These are phyloP conservation scores for Talaromyces marneffei DNA, from an alignment of 2,329 filamentous ascomycete species.

Conservation along the genomic window DNA sequence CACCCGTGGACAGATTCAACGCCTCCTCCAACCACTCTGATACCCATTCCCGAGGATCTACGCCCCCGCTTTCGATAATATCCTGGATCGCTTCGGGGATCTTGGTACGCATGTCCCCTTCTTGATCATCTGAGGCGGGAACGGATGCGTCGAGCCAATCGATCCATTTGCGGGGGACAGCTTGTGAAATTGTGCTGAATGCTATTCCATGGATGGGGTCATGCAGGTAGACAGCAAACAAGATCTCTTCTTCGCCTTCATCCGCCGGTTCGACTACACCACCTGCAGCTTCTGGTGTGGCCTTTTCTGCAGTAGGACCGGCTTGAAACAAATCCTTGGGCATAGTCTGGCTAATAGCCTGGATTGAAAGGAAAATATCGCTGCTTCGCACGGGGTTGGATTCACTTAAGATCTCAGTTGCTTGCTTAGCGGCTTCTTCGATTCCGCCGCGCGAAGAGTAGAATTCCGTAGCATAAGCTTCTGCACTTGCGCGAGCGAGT, in stretches of 20 bases:
- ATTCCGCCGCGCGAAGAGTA: conserved; percentile 72
- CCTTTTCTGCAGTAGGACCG: conserved; percentile 42
- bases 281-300: conserved; percentile 20
- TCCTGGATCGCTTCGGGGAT: conserved; percentile 79
- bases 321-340: conserved; percentile 64
- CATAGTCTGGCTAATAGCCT: conserved; percentile 66
- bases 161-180: conserved; percentile 77
- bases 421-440: conserved; percentile 71
- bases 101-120: conserved; percentile 29
- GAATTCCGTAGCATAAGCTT: conserved; percentile 80
- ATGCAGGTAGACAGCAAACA: conserved; percentile 71
- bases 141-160: conserved; percentile 78
- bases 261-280: conserved; percentile 31
- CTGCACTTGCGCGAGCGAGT: conserved; percentile 80
- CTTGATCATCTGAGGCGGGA: conserved; percentile 34
- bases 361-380: conserved; percentile 92
- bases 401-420: conserved; percentile 72
- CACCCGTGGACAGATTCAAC: conserved; percentile 68
- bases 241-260: conserved; percentile 53
- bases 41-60: conserved; percentile 95
- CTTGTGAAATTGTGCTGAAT: conserved; percentile 76
- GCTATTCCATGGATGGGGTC: conserved; percentile 90
- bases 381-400: conserved; percentile 85
- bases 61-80: conserved; percentile 66
- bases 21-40: conserved; percentile 95